These are phyloP conservation scores for Coelastrella sp. DNA, from an alignment of 139 green algal genomes.

Conservation along the genomic window DNA sequence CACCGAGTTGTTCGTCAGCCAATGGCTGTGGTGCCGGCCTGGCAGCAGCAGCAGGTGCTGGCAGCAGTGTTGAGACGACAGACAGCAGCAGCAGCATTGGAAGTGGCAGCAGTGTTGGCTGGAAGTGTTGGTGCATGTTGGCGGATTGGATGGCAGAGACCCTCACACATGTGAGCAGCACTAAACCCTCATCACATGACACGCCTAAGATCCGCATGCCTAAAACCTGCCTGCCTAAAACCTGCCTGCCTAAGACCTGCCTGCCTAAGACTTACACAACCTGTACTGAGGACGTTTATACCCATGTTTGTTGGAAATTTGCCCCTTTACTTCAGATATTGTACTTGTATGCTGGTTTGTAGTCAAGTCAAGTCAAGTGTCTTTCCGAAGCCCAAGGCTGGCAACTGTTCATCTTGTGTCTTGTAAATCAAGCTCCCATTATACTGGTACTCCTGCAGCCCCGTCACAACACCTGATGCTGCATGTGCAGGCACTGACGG, in stretches of 20 bases:
- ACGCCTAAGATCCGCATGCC: too few species aligned
- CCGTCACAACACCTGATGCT: neutral
- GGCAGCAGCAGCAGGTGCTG: neutral
- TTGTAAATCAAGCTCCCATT: too few species aligned
- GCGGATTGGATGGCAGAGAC: conserved; percentile 20
- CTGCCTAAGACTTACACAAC: neutral
- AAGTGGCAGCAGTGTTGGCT: neutral
- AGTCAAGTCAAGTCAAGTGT: neutral
- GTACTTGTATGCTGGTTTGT: neutral
- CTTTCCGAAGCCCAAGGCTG: neutral
- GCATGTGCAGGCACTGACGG: neutral
- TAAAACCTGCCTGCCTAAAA: too few species aligned
- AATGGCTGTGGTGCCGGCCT: neutral
- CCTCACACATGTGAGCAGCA: conserved; percentile 4
- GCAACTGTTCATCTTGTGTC: too few species aligned
- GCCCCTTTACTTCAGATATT: neutral
- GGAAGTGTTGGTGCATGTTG: conserved; percentile 40
- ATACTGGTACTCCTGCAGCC: too few species aligned
- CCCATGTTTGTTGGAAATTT: too few species aligned
- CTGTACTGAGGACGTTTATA: too few species aligned
- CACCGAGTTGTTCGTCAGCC: neutral
- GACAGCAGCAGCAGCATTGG: neutral
- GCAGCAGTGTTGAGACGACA: neutral
- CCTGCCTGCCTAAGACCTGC: too few species aligned
- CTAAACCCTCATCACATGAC: neutral